Evolutionary conservation across 768 basidiomycete genomes (phyloP).

Genomic region (Tubosaeta sp.): DNA sequence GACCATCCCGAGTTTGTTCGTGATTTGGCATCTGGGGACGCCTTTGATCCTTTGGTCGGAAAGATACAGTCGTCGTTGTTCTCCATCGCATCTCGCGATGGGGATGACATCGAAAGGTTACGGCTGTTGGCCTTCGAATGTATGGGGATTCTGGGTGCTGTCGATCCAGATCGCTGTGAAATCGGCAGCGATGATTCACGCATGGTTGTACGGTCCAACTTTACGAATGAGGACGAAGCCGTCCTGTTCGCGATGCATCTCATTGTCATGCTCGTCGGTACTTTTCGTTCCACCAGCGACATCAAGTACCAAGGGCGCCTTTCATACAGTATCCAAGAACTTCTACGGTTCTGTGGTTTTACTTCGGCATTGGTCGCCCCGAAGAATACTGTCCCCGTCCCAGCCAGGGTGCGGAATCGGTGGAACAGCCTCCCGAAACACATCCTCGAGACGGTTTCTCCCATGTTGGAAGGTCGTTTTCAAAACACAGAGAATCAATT

Average conservation of each 20-base stretch:
- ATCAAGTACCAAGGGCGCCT: conserved; percentile 86
- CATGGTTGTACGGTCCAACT: conserved; percentile 78
- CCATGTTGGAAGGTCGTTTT: conserved; percentile 71
- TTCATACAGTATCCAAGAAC: conserved; percentile 88
- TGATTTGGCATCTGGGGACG: conserved; percentile 73
- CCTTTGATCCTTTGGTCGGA: conserved; percentile 75
- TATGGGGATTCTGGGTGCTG: conserved; percentile 86
- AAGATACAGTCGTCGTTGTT: conserved; percentile 65
- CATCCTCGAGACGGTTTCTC: conserved; percentile 80
- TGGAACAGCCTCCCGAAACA: conserved; percentile 82
- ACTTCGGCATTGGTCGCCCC: conserved; percentile 65
- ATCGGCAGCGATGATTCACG: conserved; percentile 52
- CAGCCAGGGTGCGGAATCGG: conserved; percentile 62
- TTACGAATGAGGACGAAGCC: conserved; percentile 72
- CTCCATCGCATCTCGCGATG: conserved; percentile 69
- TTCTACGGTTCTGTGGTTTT: conserved; percentile 85
- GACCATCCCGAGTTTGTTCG: conserved; percentile 52
- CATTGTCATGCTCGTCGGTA: conserved; percentile 83
- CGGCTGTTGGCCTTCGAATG: conserved; percentile 81
- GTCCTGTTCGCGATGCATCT: conserved; percentile 80
- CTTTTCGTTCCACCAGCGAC: conserved; percentile 92
- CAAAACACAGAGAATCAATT: conserved; percentile 43
- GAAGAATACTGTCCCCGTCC: conserved; percentile 45
- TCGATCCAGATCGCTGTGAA: conserved; percentile 92
- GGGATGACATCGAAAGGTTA: conserved; percentile 64